Percentiles rank a stretch among this genome's conserved stretches.
phyloP scores from a whole-genome alignment of 2,329 filamentous ascomycete genomes.

The Thelonectria blattea region DNA sequence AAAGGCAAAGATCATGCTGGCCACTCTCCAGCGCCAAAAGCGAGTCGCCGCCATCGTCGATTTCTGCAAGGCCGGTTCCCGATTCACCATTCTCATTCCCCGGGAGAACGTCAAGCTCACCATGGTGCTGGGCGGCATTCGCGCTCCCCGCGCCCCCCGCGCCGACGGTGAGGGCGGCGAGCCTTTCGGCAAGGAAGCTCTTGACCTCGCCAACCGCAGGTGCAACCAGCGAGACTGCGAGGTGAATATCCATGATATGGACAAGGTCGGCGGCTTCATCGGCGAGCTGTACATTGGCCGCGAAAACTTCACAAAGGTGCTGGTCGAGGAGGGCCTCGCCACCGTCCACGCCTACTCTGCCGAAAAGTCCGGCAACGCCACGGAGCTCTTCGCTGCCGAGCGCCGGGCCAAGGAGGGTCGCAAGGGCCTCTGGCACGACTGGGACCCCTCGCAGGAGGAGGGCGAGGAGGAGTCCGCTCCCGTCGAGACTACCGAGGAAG shows the following conservation, averaged over 20 bases:
- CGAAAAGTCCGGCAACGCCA: slow-evolving; percentile 89
- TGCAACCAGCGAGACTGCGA: slow-evolving; percentile 95
- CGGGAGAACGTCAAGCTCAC: slow-evolving; percentile 94
- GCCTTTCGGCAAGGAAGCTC: slow-evolving; percentile 92
- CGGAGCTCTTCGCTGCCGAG: slow-evolving; percentile 87
- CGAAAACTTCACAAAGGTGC: slow-evolving; percentile 91
- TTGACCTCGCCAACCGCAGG: slow-evolving; percentile 86
- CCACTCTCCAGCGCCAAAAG: slow-evolving; percentile 86
- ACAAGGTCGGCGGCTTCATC: slow-evolving; percentile 98
- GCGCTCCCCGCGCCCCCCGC: slow-evolving; percentile 85
- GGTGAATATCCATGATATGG: slow-evolving; percentile 91
- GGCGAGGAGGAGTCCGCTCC: slow-evolving; percentile 61
- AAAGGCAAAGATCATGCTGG: slow-evolving; percentile 93
- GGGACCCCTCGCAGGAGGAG: slow-evolving; percentile 86
- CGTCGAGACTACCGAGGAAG: slow-evolving; percentile 56
- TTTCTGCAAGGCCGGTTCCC: slow-evolving; percentile 95
- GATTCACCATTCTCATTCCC: slow-evolving; percentile 90
- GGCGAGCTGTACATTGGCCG: slow-evolving; percentile 92
- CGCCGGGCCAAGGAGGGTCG: slow-evolving; percentile 85
- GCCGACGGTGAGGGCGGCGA: slow-evolving; percentile 78
- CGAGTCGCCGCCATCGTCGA: slow-evolving; percentile 93
- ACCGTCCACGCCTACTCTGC: slow-evolving; percentile 94
- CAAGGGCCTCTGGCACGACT: slow-evolving; percentile 92
- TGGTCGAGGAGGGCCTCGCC: slow-evolving; percentile 93
- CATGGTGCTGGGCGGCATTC: slow-evolving; percentile 91